These are phyloP conservation scores for Zymoseptoria pseudotritici DNA, from an alignment of 2,329 filamentous ascomycete species.

Conservation along the genomic window DNA sequence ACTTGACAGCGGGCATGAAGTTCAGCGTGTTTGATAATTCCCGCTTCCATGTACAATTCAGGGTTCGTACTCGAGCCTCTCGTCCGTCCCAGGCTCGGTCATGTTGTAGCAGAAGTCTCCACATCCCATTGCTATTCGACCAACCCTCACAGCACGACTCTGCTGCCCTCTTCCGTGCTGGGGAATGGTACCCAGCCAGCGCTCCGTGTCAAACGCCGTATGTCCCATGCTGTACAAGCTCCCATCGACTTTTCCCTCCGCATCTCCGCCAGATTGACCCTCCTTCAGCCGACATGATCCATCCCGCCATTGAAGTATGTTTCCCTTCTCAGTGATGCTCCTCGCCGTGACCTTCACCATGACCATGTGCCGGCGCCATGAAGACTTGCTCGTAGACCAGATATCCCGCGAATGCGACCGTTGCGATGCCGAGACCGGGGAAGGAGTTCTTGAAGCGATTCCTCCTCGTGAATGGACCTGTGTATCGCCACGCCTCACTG, in stretches of 20 bases:
- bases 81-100: background rate
- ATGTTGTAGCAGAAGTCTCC: background rate
- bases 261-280: background rate
- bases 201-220: background rate
- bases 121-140: background rate
- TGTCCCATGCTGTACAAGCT: background rate
- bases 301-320: constrained; percentile 12
- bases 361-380: constrained; percentile 34
- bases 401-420: constrained; percentile 84
- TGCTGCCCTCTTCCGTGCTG: background rate
- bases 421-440: constrained; percentile 86
- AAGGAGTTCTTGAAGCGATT: constrained; percentile 84
- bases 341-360: constrained; percentile 16
- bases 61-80: background rate
- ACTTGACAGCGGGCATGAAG: no score
- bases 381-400: constrained; percentile 86
- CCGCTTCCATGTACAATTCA: background rate
- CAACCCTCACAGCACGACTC: background rate
- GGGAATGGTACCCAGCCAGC: background rate
- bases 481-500: constrained; percentile 94
- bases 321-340: constrained; percentile 15
- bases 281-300: background rate
- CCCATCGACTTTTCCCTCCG: background rate
- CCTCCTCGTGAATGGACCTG: constrained; percentile 74
- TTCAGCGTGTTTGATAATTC: background rate